These are phyloP conservation scores for Podospora anserina DNA, from an alignment of 495 filamentous ascomycete genomes.

Conservation along the genomic window DNA sequence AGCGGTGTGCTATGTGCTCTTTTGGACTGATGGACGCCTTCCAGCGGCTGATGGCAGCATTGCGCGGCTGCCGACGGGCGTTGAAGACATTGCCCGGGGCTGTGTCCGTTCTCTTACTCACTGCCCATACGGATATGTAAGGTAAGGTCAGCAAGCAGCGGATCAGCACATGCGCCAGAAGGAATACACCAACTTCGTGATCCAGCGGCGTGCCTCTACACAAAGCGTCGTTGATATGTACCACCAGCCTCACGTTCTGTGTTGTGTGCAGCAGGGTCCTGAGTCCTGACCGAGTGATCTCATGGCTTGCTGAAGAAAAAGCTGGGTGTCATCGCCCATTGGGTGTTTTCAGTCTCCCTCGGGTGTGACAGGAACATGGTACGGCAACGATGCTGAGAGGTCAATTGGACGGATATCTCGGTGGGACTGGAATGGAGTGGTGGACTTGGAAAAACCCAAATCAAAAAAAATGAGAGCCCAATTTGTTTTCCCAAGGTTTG, in stretches of 20 bases:
- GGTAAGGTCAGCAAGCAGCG: slow-evolving; percentile 8
- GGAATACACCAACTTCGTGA: slow-evolving; percentile 17
- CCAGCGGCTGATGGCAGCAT: slow-evolving; percentile 13
- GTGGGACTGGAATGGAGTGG: background rate
- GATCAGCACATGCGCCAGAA: slow-evolving; percentile 8
- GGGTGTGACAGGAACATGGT: slow-evolving; percentile 14
- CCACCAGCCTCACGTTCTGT: slow-evolving; percentile 25
- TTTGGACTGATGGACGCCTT: slow-evolving; percentile 9
- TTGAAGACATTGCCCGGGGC: slow-evolving; percentile 7
- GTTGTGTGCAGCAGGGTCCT: background rate
- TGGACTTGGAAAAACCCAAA: slow-evolving; percentile 17
- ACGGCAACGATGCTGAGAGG: background rate
- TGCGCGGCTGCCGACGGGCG: slow-evolving; percentile 20
- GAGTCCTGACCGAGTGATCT: slow-evolving; percentile 15
- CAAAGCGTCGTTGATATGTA: slow-evolving; percentile 4
- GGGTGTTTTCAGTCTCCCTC: background rate
- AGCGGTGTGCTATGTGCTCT: slow-evolving; percentile 7
- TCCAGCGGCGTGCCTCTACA: slow-evolving; percentile 19
- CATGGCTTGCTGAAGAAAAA: slow-evolving; percentile 11
- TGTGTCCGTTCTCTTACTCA: slow-evolving; percentile 4
- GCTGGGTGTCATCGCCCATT: background rate
- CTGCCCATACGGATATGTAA: background rate
- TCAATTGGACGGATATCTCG: slow-evolving; percentile 4
- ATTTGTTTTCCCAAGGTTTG: slow-evolving; percentile 14
- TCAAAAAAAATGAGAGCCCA: slow-evolving; percentile 12